phyloP scores from a whole-genome alignment of 306 rosid genomes.

The Morella rubra region DNA sequence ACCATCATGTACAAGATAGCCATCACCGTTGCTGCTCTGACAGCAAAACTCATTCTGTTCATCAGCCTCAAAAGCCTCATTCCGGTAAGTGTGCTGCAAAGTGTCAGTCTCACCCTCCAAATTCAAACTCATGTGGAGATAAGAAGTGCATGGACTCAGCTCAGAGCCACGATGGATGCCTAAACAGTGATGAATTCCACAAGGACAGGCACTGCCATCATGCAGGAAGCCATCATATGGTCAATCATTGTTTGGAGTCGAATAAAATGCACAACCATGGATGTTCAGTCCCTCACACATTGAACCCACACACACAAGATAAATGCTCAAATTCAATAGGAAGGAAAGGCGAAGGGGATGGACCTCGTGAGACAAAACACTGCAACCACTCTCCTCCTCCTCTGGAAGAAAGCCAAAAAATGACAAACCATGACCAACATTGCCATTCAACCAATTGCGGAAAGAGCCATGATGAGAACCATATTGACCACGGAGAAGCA shows the following conservation, averaged over 20 bases:
- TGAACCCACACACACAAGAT: slow-evolving; percentile 24
- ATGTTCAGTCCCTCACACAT: slow-evolving; percentile 26
- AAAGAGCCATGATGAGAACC: slow-evolving; percentile 30
- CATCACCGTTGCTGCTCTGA: slow-evolving; percentile 47
- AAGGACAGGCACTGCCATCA: slow-evolving; percentile 44
- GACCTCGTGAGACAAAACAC: slow-evolving; percentile 30
- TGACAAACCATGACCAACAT: slow-evolving; percentile 8
- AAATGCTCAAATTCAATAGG: not conserved
- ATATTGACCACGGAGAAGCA: slow-evolving; percentile 2
- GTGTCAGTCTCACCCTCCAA: slow-evolving; percentile 32
- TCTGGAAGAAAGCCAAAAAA: slow-evolving; percentile 10
- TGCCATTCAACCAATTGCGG: slow-evolving; percentile 35
- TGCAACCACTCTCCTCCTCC: slow-evolving; percentile 30
- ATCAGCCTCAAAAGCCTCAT: slow-evolving; percentile 40
- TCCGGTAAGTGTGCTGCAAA: slow-evolving; percentile 35
- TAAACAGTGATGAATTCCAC: slow-evolving; percentile 27
- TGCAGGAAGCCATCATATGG: slow-evolving; percentile 27
- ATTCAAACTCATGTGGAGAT: slow-evolving; percentile 35
- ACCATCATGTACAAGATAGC: slow-evolving; percentile 30
- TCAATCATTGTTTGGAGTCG: slow-evolving; percentile 29
- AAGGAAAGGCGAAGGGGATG: slow-evolving; percentile 18
- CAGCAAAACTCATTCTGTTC: not conserved
- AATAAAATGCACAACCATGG: slow-evolving; percentile 30
- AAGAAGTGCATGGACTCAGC: slow-evolving; percentile 19
- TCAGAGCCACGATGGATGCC: slow-evolving; percentile 30